Percentiles rank a stretch among this genome's conserved stretches.
These are phyloP conservation scores for Cenchrus fungigraminus DNA, from an alignment of 176 grass and related monocot species.

Conservation along the genomic window DNA sequence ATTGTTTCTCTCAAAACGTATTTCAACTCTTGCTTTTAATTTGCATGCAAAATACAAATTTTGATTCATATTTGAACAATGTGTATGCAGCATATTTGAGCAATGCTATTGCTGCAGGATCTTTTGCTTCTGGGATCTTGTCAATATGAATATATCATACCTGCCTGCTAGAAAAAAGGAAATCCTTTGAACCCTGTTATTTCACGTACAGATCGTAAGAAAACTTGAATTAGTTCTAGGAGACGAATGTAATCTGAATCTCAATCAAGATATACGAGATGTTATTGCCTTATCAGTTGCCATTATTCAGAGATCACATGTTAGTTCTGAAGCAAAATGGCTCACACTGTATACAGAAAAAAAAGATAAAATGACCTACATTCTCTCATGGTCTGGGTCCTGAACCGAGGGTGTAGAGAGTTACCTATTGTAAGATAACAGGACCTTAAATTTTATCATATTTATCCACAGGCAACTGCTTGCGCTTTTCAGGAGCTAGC, in stretches of 20 bases:
- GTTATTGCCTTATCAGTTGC: neutral
- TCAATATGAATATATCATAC: neutral
- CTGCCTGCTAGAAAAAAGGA: neutral
- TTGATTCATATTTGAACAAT: neutral
- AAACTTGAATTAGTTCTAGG: constrained; percentile 15
- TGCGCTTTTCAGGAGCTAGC: constrained; percentile 18
- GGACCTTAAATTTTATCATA: neutral
- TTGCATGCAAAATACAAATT: constrained; percentile 8
- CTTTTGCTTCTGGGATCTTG: neutral
- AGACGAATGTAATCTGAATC: neutral
- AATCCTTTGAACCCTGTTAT: constrained; percentile 8
- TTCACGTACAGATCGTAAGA: neutral
- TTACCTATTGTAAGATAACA: constrained; percentile 6
- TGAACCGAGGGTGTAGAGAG: neutral
- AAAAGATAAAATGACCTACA: neutral
- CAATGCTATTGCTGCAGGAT: constrained; percentile 10
- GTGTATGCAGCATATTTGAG: constrained; percentile 25
- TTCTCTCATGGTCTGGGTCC: constrained; percentile 13
- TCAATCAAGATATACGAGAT: neutral
- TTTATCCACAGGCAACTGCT: neutral
- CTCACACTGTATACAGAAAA: neutral
- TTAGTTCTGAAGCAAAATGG: neutral
- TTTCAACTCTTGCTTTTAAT: neutral
- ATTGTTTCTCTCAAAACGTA: constrained; percentile 48
- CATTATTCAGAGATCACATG: neutral